A percentile compares a stretch with the other conserved stretches of the same genome.
These are phyloP conservation scores for Eucalyptus sp. DNA, from an alignment of 345 rosid genomes.

Conservation along the genomic window DNA sequence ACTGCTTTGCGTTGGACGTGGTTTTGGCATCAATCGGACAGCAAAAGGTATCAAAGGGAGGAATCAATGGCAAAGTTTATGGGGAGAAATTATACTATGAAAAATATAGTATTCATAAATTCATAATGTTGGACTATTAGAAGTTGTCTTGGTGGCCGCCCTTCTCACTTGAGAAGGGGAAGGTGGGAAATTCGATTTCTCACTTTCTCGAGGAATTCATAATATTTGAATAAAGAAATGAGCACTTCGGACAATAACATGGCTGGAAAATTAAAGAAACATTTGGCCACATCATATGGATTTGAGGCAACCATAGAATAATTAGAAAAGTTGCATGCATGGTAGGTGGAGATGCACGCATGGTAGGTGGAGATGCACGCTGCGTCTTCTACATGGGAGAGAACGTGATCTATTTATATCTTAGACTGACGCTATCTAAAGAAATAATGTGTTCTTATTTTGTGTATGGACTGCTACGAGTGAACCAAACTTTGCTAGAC, in stretches of 20 bases:
- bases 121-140: background rate
- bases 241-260: background rate
- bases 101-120: background rate
- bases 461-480: background rate
- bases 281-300: background rate
- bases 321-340: background rate
- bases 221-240: background rate
- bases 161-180: rapidly evolving
- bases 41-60: background rate
- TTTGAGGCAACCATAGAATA: rapidly evolving
- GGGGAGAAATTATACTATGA: background rate
- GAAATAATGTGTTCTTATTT: background rate
- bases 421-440: background rate
- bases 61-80: background rate
- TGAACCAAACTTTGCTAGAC: background rate
- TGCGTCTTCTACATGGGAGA: background rate
- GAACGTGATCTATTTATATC: background rate
- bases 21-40: background rate
- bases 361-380: background rate
- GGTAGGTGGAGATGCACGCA: background rate
- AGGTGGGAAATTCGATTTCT: too few species aligned
- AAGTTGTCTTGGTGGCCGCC: too few species aligned
- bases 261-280: background rate
- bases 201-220: background rate
- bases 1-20: background rate